These are phyloP conservation scores for Terana coerulea DNA, from an alignment of 768 basidiomycete genomes.

Conservation along the genomic window DNA sequence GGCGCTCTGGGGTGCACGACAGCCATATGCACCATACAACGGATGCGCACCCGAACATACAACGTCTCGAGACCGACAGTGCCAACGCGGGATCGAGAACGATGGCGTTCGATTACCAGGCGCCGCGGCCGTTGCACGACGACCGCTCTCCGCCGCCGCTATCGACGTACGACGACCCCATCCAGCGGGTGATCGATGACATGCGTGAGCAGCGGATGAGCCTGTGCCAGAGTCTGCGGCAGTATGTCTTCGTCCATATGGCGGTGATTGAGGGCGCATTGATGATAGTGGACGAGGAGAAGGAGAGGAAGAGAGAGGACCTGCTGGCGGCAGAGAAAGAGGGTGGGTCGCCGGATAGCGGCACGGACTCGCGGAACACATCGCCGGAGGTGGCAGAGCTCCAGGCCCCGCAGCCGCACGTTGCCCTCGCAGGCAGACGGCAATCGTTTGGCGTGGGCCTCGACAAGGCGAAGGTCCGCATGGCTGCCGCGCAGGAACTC, in stretches of 20 bases:
- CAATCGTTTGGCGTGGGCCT: neutral
- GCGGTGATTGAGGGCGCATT: slow-evolving; percentile 80
- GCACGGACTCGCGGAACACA: slow-evolving; percentile 15
- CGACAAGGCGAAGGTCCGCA: neutral
- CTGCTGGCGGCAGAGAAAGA: slow-evolving; percentile 14
- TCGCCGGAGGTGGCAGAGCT: slow-evolving; percentile 9
- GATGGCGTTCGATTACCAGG: slow-evolving; percentile 49
- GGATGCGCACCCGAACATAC: neutral
- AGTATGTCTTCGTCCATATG: slow-evolving; percentile 92
- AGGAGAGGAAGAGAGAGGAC: slow-evolving; percentile 31
- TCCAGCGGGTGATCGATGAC: slow-evolving; percentile 81
- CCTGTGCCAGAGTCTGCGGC: slow-evolving; percentile 88
- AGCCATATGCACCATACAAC: slow-evolving; percentile 3
- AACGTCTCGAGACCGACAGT: neutral
- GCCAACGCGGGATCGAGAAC: neutral
- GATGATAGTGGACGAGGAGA: slow-evolving; percentile 73
- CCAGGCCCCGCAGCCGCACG: slow-evolving; percentile 9
- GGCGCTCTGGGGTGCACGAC: slow-evolving; percentile 21
- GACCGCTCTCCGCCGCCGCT: slow-evolving; percentile 51
- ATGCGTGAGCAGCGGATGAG: slow-evolving; percentile 98
- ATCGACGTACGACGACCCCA: slow-evolving; percentile 68
- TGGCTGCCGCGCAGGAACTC: neutral
- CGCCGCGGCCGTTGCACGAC: slow-evolving; percentile 57
- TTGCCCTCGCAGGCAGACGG: neutral
- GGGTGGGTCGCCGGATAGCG: slow-evolving; percentile 9